Base-by-base conservation (phyloP, 2,329 filamentous ascomycete species). In the Parastagonospora avenae region DNA sequence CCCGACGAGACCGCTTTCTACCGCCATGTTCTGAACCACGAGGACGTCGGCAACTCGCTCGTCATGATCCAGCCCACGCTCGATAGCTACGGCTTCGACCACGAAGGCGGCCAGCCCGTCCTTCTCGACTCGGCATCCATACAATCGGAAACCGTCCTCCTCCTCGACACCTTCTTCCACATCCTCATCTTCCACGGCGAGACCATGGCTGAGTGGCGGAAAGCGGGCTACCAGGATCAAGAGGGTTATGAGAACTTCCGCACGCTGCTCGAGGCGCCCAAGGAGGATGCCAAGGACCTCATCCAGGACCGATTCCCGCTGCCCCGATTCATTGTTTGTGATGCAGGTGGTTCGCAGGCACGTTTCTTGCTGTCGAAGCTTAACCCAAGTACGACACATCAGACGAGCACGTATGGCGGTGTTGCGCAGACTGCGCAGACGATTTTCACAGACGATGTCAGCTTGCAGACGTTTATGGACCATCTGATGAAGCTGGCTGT, bases 1-100 rank as follows among this genome's bases (percentile, higher is more conserved):
- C 94, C 94, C 7, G 94, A 99, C 66, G 94, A 99, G 77, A 99
- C 94, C 19, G 94, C 94, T n/a, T 99, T 99, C 77, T 96, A 97
- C 73, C 85, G 94, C 54, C 94, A 99, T 71, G 92, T 99, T 2
- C 82, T 99, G 58, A 96, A 97, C 73, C 92, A 97, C 67, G 94
- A 99, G 75, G 94, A 97, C 75, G 92, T 96, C 54, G 89, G 90
- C 78, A 96, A 97, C 76, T 97, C 92, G 9, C 83, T 99, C 40
- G 87, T 99, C 73, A 99, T 99, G 94, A 97, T 99, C 60, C 94
- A 99, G 73, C 94, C 94, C 8, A 99, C 94, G 0, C 81, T 99
- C 42, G 94, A 99, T 74, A 96, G 92, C 30, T 99, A 99, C 76
- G 96, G 92, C 2, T 92, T 99, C 70, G 93, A 97, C 63, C 91